These are phyloP conservation scores for Zarea fungicola DNA, from an alignment of 2,329 filamentous ascomycete genomes.

Conservation along the genomic window DNA sequence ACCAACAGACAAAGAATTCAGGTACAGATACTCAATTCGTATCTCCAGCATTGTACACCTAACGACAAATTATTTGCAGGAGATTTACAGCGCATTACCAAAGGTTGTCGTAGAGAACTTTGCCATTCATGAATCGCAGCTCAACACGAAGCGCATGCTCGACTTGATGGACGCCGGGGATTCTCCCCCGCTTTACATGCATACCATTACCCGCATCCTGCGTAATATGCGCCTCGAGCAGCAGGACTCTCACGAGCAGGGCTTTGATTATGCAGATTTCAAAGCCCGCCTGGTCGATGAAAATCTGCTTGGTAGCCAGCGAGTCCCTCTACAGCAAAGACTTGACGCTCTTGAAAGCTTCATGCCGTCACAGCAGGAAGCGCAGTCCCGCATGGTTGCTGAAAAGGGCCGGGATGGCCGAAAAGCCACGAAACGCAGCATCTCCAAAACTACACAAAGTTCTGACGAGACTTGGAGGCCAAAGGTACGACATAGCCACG, in stretches of 20 bases:
- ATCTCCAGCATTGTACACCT: background rate
- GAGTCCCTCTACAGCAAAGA: background rate
- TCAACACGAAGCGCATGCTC: conserved; percentile 1
- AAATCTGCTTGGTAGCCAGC: background rate
- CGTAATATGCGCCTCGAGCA: background rate
- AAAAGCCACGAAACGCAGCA: background rate
- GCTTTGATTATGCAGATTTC: background rate
- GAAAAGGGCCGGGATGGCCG: no score
- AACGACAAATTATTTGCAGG: background rate
- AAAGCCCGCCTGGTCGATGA: background rate
- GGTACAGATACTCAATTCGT: background rate
- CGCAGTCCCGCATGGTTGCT: background rate
- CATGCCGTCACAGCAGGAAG: background rate
- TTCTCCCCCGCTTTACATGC: background rate
- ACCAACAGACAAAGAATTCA: background rate
- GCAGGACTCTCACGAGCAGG: background rate
- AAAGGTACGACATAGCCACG: conserved; percentile 19
- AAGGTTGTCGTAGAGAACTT: background rate
- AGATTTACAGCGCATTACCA: background rate
- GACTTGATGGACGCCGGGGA: background rate
- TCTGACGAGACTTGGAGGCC: background rate
- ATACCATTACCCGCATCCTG: background rate
- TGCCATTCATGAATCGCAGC: background rate
- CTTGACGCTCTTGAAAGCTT: background rate
- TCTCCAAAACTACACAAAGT: background rate